A percentile compares a stretch with the other conserved stretches of the same genome.
Evolutionary conservation across 257 asterid genomes (phyloP).

Genomic region (Solanum bukasovii): DNA sequence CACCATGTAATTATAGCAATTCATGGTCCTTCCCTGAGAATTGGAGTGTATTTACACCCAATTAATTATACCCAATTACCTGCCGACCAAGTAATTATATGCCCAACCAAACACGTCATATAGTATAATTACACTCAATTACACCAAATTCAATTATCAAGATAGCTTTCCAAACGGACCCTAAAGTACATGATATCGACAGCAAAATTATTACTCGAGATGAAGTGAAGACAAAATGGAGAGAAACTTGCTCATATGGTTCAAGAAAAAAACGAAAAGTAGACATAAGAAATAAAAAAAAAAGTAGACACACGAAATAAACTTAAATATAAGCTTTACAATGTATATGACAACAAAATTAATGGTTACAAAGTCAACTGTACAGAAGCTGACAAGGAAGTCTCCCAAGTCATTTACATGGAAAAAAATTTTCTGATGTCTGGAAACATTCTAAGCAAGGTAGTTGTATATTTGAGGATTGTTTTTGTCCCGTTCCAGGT

Average conservation of each 20-base stretch:
- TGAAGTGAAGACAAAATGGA: neutral
- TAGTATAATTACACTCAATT: no score
- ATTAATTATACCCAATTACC: neutral
- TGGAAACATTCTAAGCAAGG: slow-evolving; percentile 45
- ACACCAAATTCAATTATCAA: neutral
- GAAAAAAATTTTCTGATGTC: neutral
- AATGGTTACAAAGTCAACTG: slow-evolving; percentile 31
- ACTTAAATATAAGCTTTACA: slow-evolving; percentile 10
- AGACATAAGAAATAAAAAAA: neutral
- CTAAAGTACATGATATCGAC: neutral
- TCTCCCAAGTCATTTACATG: slow-evolving; percentile 28
- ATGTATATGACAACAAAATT: slow-evolving; percentile 17
- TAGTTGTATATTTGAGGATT: slow-evolving; percentile 94
- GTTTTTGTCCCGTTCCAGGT: slow-evolving; percentile 80
- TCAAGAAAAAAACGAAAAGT: neutral
- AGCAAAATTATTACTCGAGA: neutral
- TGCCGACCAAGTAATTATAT: neutral
- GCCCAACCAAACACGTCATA: neutral
- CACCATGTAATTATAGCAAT: neutral
- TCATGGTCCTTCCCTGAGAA: neutral
- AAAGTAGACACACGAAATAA: neutral
- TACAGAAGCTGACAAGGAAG: slow-evolving; percentile 43
- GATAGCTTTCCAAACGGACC: neutral
- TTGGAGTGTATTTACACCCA: neutral
- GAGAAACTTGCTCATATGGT: neutral